A percentile compares a stretch with the other conserved stretches of the same genome.
phyloP scores from a whole-genome alignment of 139 green algal genomes.

The Chlorella sorokiniana region DNA sequence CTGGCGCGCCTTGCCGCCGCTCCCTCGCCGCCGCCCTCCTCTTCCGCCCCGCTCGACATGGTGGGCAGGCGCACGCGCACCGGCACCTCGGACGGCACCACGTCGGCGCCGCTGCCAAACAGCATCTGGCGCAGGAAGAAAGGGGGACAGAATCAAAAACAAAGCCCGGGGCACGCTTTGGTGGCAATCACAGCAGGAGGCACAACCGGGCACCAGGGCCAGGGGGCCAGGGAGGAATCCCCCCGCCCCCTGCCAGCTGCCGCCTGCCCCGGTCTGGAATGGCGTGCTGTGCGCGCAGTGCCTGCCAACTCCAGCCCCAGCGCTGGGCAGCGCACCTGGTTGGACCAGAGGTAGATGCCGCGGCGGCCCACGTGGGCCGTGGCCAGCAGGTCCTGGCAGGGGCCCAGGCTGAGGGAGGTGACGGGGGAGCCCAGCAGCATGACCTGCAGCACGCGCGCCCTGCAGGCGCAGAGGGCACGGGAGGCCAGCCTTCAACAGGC shows the following conservation, averaged over 20 bases:
- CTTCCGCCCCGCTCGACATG: conserved; percentile 17
- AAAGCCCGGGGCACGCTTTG: background rate
- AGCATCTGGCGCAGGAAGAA: conserved; percentile 34
- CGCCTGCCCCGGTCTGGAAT: too few species aligned
- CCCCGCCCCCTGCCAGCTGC: too few species aligned
- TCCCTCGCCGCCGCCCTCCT: background rate
- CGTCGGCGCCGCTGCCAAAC: conserved; percentile 63
- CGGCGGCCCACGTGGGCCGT: conserved; percentile 84
- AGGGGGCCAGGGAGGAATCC: too few species aligned
- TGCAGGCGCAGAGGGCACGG: conserved; percentile 15
- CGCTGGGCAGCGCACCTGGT: conserved; percentile 50
- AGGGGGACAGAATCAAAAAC: too few species aligned
- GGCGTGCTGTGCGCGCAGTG: too few species aligned
- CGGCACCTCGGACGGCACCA: conserved; percentile 38
- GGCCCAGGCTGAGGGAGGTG: conserved; percentile 76
- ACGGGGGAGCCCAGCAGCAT: conserved; percentile 80
- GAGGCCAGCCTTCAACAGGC: background rate
- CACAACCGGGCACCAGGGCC: background rate
- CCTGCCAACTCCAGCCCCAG: background rate
- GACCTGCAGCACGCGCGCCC: conserved; percentile 60
- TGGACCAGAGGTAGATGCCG: conserved; percentile 97
- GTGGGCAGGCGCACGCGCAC: conserved; percentile 58
- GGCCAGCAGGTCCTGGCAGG: conserved; percentile 88
- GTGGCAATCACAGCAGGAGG: background rate
- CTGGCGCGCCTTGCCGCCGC: background rate